These are phyloP conservation scores for Metschnikowia drakensbergensis DNA, from an alignment of 805 yeast species.

Conservation along the genomic window DNA sequence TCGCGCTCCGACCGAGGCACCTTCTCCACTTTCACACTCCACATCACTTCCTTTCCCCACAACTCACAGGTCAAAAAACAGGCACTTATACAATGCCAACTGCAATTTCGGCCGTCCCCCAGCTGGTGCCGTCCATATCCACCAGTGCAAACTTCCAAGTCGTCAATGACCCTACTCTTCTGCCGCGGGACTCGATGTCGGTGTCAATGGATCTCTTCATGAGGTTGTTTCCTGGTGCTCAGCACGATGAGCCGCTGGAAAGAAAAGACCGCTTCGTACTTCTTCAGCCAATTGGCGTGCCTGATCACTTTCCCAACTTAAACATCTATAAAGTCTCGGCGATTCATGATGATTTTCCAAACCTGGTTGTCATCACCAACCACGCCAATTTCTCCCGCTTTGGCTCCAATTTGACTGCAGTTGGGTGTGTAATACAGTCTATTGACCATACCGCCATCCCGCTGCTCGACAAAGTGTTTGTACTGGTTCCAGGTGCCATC, in stretches of 20 bases:
- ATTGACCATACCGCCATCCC: slow-evolving; percentile 33
- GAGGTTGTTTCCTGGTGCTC: slow-evolving; percentile 28
- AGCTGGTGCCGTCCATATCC: slow-evolving; percentile 17
- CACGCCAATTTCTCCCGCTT: slow-evolving; percentile 30
- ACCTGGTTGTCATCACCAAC: slow-evolving; percentile 39
- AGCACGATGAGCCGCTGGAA: slow-evolving; percentile 3
- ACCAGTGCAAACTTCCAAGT: slow-evolving; percentile 30
- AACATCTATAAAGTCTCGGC: slow-evolving; percentile 34
- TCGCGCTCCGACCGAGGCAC: slow-evolving; percentile 5
- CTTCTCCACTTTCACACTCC: background rate
- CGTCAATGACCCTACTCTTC: slow-evolving; percentile 28
- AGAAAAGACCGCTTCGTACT: slow-evolving; percentile 23
- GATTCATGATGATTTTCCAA: slow-evolving; percentile 25
- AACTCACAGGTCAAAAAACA: background rate
- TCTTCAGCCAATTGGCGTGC: slow-evolving; percentile 38
- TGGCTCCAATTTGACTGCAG: slow-evolving; percentile 41
- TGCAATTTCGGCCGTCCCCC: slow-evolving; percentile 1
- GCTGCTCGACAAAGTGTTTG: slow-evolving; percentile 42
- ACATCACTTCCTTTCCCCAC: background rate
- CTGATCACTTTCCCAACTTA: slow-evolving; percentile 33
- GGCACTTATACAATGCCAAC: slow-evolving; percentile 8
- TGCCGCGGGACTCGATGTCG: slow-evolving; percentile 26
- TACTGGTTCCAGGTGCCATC: slow-evolving; percentile 44
- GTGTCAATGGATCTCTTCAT: slow-evolving; percentile 33
- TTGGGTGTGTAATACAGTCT: slow-evolving; percentile 34